These are phyloP conservation scores for Ogataea pilisensis DNA, from an alignment of 805 yeast genomes.

Conservation along the genomic window DNA sequence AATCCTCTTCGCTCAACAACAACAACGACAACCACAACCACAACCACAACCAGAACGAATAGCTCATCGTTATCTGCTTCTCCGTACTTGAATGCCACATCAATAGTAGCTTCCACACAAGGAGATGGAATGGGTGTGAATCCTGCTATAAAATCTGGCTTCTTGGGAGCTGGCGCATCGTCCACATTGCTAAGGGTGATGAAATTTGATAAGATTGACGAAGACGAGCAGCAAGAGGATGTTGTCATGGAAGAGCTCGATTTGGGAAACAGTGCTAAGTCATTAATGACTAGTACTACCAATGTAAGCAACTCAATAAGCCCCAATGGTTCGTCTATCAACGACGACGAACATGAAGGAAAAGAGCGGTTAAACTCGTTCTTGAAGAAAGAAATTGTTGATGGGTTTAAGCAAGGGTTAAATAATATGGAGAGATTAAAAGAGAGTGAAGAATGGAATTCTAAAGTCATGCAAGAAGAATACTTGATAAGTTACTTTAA, in stretches of 20 bases:
- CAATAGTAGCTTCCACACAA: slow-evolving; percentile 8
- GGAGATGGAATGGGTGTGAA: slow-evolving; percentile 68
- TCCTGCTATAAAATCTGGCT: slow-evolving; percentile 46
- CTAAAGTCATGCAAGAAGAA: slow-evolving; percentile 23
- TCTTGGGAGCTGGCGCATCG: slow-evolving; percentile 62
- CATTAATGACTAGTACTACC: neutral
- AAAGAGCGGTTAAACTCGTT: slow-evolving; percentile 13
- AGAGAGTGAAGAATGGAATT: slow-evolving; percentile 13
- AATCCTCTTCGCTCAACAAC: no score
- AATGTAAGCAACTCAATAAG: neutral
- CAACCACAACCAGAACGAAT: slow-evolving; percentile 14
- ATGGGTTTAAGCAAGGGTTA: slow-evolving; percentile 19
- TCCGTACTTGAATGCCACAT: slow-evolving; percentile 19
- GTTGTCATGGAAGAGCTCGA: slow-evolving; percentile 17
- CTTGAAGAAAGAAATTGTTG: slow-evolving; percentile 18
- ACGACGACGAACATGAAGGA: slow-evolving; percentile 2
- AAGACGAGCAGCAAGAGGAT: slow-evolving; percentile 21
- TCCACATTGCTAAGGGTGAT: slow-evolving; percentile 43
- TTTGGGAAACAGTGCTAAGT: neutral
- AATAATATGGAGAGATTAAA: slow-evolving; percentile 16
- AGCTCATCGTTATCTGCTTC: slow-evolving; percentile 21
- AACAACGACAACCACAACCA: no score
- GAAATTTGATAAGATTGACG: slow-evolving; percentile 31
- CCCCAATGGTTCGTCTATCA: neutral
- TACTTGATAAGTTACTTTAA: slow-evolving; percentile 46